Evolutionary conservation across 2,329 filamentous ascomycete species (phyloP).

Genomic region (Fusarium sp.): DNA sequence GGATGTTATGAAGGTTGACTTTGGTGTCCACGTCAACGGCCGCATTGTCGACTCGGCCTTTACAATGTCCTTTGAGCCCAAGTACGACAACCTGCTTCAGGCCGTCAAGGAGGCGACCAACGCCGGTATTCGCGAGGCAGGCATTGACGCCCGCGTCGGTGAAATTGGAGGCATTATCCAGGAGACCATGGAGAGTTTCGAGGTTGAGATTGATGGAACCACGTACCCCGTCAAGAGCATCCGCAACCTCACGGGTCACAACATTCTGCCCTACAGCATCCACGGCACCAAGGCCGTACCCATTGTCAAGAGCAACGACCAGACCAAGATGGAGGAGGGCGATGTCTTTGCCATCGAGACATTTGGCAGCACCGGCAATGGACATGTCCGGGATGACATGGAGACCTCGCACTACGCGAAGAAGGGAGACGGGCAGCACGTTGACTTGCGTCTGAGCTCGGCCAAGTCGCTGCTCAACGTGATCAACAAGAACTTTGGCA

Average conservation of each 20-base stretch:
- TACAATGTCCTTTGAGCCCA: conserved; percentile 77
- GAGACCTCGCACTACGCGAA: conserved; percentile 91
- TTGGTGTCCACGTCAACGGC: conserved; percentile 82
- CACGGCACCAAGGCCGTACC: conserved; percentile 94
- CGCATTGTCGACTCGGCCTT: conserved; percentile 85
- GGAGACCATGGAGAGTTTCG: conserved; percentile 93
- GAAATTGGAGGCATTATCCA: conserved; percentile 87
- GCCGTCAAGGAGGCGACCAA: conserved; percentile 81
- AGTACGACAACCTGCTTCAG: conserved; percentile 77
- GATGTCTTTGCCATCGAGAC: conserved; percentile 97
- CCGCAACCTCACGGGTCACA: conserved; percentile 88
- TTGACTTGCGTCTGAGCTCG: conserved; percentile 78
- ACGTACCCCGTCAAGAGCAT: conserved; percentile 85
- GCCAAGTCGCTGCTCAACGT: conserved; percentile 86
- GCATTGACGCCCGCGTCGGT: conserved; percentile 88
- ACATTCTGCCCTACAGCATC: conserved; percentile 87
- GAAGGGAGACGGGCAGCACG: conserved; percentile 75
- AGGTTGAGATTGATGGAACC: conserved; percentile 81
- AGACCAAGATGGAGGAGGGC: conserved; percentile 97
- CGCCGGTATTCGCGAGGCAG: conserved; percentile 84
- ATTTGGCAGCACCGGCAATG: conserved; percentile 92
- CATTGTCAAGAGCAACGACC: conserved; percentile 87
- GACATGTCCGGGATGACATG: conserved; percentile 86
- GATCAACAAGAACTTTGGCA: conserved; percentile 97
- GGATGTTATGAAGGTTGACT: conserved; percentile 86